A percentile compares a stretch with the other conserved stretches of the same genome.
Evolutionary conservation across 805 yeast species (phyloP).

Genomic region (Kodamaea hsintzibuensis): DNA sequence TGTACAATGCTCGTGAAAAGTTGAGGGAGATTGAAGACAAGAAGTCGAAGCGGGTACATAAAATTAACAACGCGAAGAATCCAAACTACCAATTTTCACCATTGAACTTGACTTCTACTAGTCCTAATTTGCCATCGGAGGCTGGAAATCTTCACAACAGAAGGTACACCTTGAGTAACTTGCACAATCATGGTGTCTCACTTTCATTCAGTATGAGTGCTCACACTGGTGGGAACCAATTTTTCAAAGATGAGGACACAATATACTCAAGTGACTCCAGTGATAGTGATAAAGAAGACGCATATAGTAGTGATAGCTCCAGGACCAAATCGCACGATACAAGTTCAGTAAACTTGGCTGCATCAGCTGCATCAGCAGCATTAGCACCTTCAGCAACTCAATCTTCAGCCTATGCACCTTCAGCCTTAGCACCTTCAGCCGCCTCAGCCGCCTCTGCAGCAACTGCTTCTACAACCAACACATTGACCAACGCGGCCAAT

Average conservation of each 20-base stretch:
- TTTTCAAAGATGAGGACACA: constrained; percentile 25
- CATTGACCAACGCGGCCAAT: constrained; percentile 4
- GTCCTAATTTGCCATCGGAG: constrained; percentile 19
- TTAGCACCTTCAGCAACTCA: too few species aligned
- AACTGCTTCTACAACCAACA: not conserved
- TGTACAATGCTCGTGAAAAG: constrained; percentile 56
- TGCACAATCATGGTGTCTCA: constrained; percentile 68
- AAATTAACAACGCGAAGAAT: constrained; percentile 5
- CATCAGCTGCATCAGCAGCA: not conserved
- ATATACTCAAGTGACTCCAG: constrained; percentile 26
- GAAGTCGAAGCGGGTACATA: constrained; percentile 15
- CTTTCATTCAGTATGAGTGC: constrained; percentile 78
- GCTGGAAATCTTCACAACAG: constrained; percentile 29
- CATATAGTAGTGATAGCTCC: constrained; percentile 6
- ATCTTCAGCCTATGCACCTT: too few species aligned
- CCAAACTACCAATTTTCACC: constrained; percentile 25
- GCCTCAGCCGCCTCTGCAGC: constrained; percentile 1
- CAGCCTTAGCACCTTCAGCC: too few species aligned
- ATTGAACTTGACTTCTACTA: constrained; percentile 21
- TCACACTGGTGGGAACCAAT: constrained; percentile 28
- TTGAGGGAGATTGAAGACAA: constrained; percentile 35
- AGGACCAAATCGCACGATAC: not conserved
- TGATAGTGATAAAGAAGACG: constrained; percentile 22
- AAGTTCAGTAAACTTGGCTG: not conserved
- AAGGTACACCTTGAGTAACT: constrained; percentile 56